These are phyloP conservation scores for Thielaviopsis euricoi DNA, from an alignment of 2,329 filamentous ascomycete species.

Conservation along the genomic window DNA sequence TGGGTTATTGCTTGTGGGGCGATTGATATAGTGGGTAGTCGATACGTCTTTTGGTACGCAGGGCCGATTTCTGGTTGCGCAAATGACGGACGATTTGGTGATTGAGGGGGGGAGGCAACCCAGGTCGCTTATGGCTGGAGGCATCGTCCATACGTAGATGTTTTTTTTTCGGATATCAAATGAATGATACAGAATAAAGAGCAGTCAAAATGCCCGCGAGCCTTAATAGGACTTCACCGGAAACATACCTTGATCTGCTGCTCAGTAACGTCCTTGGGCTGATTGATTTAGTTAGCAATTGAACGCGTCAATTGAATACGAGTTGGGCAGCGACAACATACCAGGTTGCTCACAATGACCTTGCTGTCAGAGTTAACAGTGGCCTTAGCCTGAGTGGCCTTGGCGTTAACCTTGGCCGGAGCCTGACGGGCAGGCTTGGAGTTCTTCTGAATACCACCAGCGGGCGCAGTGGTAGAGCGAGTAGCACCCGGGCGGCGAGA, in stretches of 20 bases:
- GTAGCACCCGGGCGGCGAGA: slow-evolving; percentile 32
- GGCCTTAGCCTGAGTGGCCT: slow-evolving; percentile 42
- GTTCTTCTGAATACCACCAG: slow-evolving; percentile 75
- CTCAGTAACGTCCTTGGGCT: slow-evolving; percentile 96
- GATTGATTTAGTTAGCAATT: slow-evolving; percentile 27
- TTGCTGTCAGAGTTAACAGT: slow-evolving; percentile 63
- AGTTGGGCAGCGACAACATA: slow-evolving; percentile 31
- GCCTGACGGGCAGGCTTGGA: slow-evolving; percentile 43
- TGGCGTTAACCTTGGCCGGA: slow-evolving; percentile 32
- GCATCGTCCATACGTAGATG: slow-evolving; percentile 10
- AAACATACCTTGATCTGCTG: slow-evolving; percentile 99
- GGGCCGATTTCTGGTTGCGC: neutral
- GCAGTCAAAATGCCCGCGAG: slow-evolving; percentile 13
- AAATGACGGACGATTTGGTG: neutral
- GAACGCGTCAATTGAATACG: neutral
- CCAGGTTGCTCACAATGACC: slow-evolving; percentile 96
- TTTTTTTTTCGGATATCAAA: slow-evolving; percentile 6
- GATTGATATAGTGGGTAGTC: neutral
- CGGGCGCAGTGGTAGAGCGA: slow-evolving; percentile 46
- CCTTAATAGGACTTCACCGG: slow-evolving; percentile 40
- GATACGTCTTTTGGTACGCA: neutral
- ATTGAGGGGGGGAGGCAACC: neutral
- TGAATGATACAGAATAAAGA: slow-evolving; percentile 9
- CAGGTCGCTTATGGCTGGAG: slow-evolving; percentile 1
- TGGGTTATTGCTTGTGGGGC: neutral